Conservation (phyloP, 2,329 filamentous ascomycete genomes). For the Ceratocystis diversiconidia region DNA sequence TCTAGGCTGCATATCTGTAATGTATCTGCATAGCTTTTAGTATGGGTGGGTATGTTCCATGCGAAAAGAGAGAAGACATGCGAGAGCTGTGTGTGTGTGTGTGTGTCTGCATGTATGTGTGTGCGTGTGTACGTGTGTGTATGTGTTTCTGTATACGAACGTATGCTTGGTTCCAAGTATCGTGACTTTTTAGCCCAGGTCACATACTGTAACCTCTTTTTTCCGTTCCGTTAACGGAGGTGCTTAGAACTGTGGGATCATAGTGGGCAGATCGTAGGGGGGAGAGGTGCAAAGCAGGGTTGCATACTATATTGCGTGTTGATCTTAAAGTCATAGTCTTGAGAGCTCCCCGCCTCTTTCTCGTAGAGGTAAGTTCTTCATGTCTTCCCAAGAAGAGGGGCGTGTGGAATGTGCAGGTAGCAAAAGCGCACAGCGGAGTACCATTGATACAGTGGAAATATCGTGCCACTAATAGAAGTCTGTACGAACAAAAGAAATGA, state of each 20-base stretch:
- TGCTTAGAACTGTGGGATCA: neutral
- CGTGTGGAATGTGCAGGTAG: neutral
- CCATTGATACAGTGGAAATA: neutral
- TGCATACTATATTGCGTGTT: neutral
- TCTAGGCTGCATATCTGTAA: neutral
- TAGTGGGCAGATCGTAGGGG: neutral
- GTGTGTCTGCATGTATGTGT: too few relatives aligned
- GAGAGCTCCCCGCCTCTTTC: neutral
- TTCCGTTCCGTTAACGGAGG: neutral
- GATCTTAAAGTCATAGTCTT: neutral
- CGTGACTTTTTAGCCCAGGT: neutral
- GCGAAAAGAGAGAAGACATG: neutral
- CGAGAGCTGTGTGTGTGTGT: neutral
- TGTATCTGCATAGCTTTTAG: neutral
- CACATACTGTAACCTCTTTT: neutral
- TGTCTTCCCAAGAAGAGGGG: neutral
- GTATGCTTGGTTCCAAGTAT: neutral
- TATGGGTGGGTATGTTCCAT: neutral
- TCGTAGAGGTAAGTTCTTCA: neutral
- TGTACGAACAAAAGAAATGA: too few relatives aligned
- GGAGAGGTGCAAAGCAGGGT: neutral
- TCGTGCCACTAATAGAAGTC: neutral
- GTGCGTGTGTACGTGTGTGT: neutral
- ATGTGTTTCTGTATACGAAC: neutral
- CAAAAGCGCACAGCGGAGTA: neutral